These are phyloP conservation scores for Leccinum obscurum DNA, from an alignment of 768 basidiomycete species.

Conservation along the genomic window DNA sequence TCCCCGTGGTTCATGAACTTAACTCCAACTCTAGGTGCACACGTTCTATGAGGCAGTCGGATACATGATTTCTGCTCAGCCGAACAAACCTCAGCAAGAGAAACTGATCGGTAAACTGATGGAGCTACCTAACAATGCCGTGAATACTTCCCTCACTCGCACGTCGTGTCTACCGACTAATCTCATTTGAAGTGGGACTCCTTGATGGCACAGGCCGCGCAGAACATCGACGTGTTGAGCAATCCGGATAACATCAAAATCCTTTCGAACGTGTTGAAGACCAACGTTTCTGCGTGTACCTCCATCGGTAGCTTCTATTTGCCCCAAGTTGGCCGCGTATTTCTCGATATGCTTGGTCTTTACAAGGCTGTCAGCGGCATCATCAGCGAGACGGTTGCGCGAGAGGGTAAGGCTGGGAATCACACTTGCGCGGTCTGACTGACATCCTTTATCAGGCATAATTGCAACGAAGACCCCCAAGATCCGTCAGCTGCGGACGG, in stretches of 20 bases:
- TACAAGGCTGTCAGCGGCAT: conserved; percentile 98
- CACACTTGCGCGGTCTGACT: conserved; percentile 2
- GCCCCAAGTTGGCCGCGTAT: conserved; percentile 94
- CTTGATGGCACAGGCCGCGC: conserved; percentile 92
- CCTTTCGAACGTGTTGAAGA: conserved; percentile 94
- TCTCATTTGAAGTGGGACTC: conserved; percentile 79
- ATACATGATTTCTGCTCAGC: conserved; percentile 99
- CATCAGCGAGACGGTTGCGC: conserved; percentile 89
- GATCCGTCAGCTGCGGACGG: conserved; percentile 89
- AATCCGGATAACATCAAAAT: conserved; percentile 96
- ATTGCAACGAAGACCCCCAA: conserved; percentile 97
- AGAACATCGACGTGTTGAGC: conserved; percentile 88
- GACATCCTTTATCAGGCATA: conserved; percentile 50
- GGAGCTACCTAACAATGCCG: conserved; percentile 96
- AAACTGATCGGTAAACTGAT: conserved; percentile 92
- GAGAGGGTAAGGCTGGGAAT: conserved; percentile 57
- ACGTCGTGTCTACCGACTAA: conserved; percentile 1
- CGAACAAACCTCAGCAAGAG: conserved; percentile 96
- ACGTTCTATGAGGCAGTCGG: conserved; percentile 99
- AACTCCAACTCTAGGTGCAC: conserved; percentile 56
- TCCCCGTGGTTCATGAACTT: conserved; percentile 8
- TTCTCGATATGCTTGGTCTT: conserved; percentile 96
- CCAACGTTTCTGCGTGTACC: conserved; percentile 96
- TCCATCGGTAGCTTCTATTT: conserved; percentile 97
- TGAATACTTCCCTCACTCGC: conserved; percentile 40